Evolutionary conservation across 345 rosid species (phyloP), one percentile per base, ranked within the genome.

Genomic region (Moringa oleifera): DNA sequence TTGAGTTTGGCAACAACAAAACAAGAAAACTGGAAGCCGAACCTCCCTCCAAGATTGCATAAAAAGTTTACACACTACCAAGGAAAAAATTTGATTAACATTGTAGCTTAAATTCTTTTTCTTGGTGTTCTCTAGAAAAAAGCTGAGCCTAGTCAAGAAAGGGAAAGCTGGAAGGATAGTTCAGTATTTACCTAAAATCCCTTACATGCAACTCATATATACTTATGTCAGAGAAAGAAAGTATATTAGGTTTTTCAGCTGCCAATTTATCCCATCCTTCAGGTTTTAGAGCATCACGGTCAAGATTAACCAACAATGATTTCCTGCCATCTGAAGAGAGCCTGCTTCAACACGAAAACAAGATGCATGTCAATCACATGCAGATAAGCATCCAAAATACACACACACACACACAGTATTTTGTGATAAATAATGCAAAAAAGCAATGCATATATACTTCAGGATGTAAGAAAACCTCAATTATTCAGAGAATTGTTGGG

Each of bases 201-300:
- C 97, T 82, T 64, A 85, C 75, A 76, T 93, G 98, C 80, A 93
- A 77, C 86, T 93, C 98, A 81, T 89, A 89, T 65, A 93, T 71
- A 69, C 91, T 93, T 61, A 83, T 83, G 79, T 93, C 96, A 4
- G 90, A 80, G 69, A 69, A 76, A 23, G 96, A 85, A 63, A 50
- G 67, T 61, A 89, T 7, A 64, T 59, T 56, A 16, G 90, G 91
- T 67, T 92, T 92, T 80, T 79, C 71, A 62, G 87, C 79, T 10
- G 83, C 91, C 71, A 89, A 73, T 69, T 47, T 76, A 37, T 86
- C 85, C 98, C 98, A 93, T 72, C 85, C 82, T 70, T 87, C 83
- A 68, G 96, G 96, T 71, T 86, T 87, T 68, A 85, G 71, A 71
- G 68, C 54, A 57, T 83, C 86, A 49, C 85, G 75, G 36, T 75